Conservation (phyloP, 805 yeast species). For the Candida ipomoeae region DNA sequence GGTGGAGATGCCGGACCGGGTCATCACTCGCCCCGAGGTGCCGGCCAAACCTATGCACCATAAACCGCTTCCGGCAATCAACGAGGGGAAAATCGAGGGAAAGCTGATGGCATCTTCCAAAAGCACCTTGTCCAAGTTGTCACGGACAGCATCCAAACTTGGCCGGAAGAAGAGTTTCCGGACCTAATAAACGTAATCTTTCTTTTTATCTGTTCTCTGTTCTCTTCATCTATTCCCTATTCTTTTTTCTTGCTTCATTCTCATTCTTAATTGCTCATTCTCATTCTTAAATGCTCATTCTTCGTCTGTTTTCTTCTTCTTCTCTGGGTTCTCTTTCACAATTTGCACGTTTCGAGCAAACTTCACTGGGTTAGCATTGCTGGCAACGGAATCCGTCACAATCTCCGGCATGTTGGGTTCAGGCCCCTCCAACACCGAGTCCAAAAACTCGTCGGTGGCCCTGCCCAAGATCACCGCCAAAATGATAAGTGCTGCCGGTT, state of each 20-base stretch:
- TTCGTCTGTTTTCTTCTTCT: background rate
- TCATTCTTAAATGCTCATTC: too few species aligned
- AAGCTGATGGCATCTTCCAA: background rate
- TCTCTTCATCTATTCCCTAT: too few species aligned
- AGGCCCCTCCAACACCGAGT: conserved; percentile 62
- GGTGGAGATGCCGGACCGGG: conserved; percentile 5
- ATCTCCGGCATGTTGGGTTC: conserved; percentile 71
- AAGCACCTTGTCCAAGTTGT: conserved; percentile 24
- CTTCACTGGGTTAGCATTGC: conserved; percentile 52
- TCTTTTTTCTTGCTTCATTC: too few species aligned
- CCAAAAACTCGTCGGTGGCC: conserved; percentile 38
- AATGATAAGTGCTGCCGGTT: conserved; percentile 75
- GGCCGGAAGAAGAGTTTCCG: conserved; percentile 17
- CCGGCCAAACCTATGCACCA: background rate
- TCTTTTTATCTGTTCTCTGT: too few species aligned
- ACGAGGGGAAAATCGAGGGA: background rate
- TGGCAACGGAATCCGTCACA: conserved; percentile 62
- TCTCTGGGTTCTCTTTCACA: conserved; percentile 15
- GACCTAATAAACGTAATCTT: background rate
- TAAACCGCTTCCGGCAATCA: conserved; percentile 11
- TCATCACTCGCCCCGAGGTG: background rate
- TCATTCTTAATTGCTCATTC: too few species aligned
- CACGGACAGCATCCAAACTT: conserved; percentile 33
- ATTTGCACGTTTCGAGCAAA: conserved; percentile 55
- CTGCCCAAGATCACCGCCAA: conserved; percentile 58